A percentile compares a stretch with the other conserved stretches of the same genome.
Conservation (phyloP, 1,284 basidiomycete species). For the Ceratobasidium sp. region DNA sequence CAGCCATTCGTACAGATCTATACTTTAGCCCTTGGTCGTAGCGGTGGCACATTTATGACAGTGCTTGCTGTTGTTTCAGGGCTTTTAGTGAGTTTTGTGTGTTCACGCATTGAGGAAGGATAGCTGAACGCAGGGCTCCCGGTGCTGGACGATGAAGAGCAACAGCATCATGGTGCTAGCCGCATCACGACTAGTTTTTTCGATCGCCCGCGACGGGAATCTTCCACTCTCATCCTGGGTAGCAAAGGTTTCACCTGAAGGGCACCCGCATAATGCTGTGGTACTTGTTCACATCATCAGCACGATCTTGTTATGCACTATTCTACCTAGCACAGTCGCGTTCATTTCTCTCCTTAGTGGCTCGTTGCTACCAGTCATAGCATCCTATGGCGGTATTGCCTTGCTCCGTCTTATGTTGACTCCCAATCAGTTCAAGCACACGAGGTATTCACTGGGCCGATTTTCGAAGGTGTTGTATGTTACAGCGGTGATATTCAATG, state of each 20-base stretch:
- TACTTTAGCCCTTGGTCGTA: conserved; percentile 54
- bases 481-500: conserved; percentile 54
- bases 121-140: conserved; percentile 52
- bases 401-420: conserved; percentile 55
- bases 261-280: conserved; percentile 56
- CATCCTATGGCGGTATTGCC: conserved; percentile 57
- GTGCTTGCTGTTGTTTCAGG: conserved; percentile 55
- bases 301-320: conserved; percentile 55
- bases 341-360: conserved; percentile 58
- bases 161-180: conserved; percentile 53
- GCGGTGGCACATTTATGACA: conserved; percentile 56
- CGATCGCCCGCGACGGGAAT: conserved; percentile 58
- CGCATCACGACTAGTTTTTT: conserved; percentile 57
- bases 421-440: conserved; percentile 54
- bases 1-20: conserved; percentile 58
- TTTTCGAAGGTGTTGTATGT: conserved; percentile 54
- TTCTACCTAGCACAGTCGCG: conserved; percentile 57
- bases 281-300: conserved; percentile 51
- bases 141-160: conserved; percentile 49
- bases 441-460: conserved; percentile 55
- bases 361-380: conserved; percentile 55
- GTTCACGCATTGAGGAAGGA: neutral
- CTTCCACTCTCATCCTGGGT: conserved; percentile 57
- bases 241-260: conserved; percentile 54
- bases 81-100: conserved; percentile 48